Evolutionary conservation across 2,329 filamentous ascomycete genomes (phyloP), one percentile per base, ranked within the genome.

Genomic region (Cercospora zeina): DNA sequence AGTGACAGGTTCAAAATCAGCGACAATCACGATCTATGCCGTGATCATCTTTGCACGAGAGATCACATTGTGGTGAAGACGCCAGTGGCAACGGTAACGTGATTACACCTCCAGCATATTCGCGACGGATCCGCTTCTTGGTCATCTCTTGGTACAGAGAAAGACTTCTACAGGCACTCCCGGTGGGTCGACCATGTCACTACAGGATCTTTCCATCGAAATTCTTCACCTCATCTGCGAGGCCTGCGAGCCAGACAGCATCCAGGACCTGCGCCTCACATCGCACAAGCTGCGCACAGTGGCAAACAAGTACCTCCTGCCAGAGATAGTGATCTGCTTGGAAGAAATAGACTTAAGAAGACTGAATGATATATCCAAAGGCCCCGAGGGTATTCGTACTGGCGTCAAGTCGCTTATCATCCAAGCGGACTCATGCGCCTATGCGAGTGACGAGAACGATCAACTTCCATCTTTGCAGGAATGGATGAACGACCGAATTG

Each of bases 221-320:
- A 24, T 59, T 3, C 47, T 59, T 8, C 47, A 59, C 47, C 21
- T 53, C 16, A 53, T 59, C 19, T 59, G 57, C 24, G 57, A 42
- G n/a, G n/a, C n/a, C 8, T 59, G 57, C 21, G n/a, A 31, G 5
- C 21, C 19, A n/a, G 36, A 53, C 33, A 39, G 13, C 8, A 19
- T 54, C 10, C 47, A 59, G 21, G 47, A 53, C 19, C 19, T 59
- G 19, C 57, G 57, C 10, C 47, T 53, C 19, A 59, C 57, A 31
- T 59, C 45, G 24, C 57, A 50, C 1, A 53, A 39, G 30, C 21
- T 59, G 9, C 19, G 36, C 31, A 33, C 34, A 16, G 21, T 59
- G 3, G 57, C 47, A 11, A 34, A 53, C 34, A 27, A 45, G 11
- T 21, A 59, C 30, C 42, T 53, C 19, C 36, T 59, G 0, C 34